Evolutionary conservation across 768 basidiomycete species (phyloP), one percentile per base, ranked within the genome.

Genomic region (Boletus sp.): DNA sequence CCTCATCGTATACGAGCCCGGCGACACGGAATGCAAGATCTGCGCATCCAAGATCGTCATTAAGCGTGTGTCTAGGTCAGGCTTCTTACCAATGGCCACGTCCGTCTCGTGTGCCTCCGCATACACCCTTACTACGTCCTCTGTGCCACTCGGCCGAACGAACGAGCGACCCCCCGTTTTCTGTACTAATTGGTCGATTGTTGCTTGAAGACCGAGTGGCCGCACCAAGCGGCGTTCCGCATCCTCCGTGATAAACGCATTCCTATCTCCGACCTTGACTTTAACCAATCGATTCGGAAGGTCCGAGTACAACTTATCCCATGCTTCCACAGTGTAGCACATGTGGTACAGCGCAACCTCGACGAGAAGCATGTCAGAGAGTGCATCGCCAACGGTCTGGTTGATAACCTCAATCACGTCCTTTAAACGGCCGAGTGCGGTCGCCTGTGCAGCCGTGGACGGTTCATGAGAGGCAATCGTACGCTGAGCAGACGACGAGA

Each of bases 41-140:
- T 93, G 48, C 29, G 43, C n/a, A 43, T 30, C 25, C 13, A 44
- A 47, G 23, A 53, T 60, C 53, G 51, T 55, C 29, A 27, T 51
- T 25, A 29, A 53, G 9, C 27, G 1, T 41, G 15, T 25, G 21
- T 37, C 39, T 33, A 48, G 30, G 38, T 33, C 34, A 34, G 47
- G 43, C 30, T 50, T 49, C 62, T 45, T 60, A 97, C 96, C 90
- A 69, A 95, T 93, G 19, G 89, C 92, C 61, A 88, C 85, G 14
- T 80, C 71, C 56, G 80, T 82, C 39, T 83, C 74, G 43, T 76
- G 77, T 1, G 97, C 96, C 70, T 99, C 97, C 1, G 95, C 97
- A 66, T 98, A 99, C 15, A 99, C 94, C 54, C 97, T 81, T 7
- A 99, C 97, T 25, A 96, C 95, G 65, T 99, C 95, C 70, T 99